Conservation (phyloP, 1,139 yeast genomes). For the Scheffersomyces cryptocercus region DNA sequence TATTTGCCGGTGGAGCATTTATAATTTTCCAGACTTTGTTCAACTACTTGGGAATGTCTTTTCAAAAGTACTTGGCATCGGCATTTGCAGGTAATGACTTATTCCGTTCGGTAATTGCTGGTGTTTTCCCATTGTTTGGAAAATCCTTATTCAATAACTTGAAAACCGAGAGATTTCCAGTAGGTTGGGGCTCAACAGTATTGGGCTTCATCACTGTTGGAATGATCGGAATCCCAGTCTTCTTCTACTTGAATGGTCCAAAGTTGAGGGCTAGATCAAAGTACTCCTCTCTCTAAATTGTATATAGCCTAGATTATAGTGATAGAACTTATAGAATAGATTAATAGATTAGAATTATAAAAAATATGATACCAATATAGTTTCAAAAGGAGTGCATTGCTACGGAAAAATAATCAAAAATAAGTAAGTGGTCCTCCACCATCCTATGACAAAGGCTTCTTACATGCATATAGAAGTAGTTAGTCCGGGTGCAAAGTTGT, state of each 20-base stretch:
- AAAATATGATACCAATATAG: too few species aligned
- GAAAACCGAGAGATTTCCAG: slow-evolving; percentile 47
- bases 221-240: slow-evolving; percentile 48
- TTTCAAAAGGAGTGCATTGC: too few species aligned
- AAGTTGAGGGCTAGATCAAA: slow-evolving; percentile 48
- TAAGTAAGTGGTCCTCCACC: too few species aligned
- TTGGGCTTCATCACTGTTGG: slow-evolving; percentile 43
- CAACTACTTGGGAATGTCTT: slow-evolving; percentile 36
- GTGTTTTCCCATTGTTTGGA: slow-evolving; percentile 65
- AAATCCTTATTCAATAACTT: slow-evolving; percentile 49
- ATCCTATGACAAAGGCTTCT: too few species aligned
- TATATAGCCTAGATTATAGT: background rate
- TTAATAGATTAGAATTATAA: too few species aligned
- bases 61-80: slow-evolving; percentile 51
- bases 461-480: too few species aligned
- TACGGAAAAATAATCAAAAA: too few species aligned
- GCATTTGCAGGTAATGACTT: slow-evolving; percentile 62
- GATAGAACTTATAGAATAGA: too few species aligned
- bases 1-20: slow-evolving; percentile 40
- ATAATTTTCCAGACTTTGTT: slow-evolving; percentile 42
- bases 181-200: slow-evolving; percentile 56
- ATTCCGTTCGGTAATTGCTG: slow-evolving; percentile 55
- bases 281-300: slow-evolving; percentile 24
- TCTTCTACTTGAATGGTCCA: slow-evolving; percentile 51
- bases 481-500: too few species aligned